phyloP scores from a whole-genome alignment of 345 rosid genomes.

The Melaleuca quinquenervia region DNA sequence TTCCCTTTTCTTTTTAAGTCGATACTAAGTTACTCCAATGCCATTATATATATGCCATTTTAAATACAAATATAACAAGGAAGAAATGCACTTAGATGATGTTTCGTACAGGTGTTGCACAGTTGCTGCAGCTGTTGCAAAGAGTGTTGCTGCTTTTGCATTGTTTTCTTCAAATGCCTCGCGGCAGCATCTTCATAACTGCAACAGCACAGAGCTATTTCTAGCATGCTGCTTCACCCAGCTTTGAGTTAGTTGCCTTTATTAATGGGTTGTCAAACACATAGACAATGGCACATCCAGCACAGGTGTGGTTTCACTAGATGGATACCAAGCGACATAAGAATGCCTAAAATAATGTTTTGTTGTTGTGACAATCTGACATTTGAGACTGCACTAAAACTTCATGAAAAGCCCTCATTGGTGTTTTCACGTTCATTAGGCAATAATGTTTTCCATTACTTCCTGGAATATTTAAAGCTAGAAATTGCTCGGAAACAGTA shows the following conservation, averaged over 20 bases:
- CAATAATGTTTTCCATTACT: slow-evolving; percentile 88
- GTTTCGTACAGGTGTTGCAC: not conserved
- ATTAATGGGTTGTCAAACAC: not conserved
- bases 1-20: not conserved
- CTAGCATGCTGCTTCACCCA: not conserved
- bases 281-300: not conserved
- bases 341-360: not conserved
- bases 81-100: not conserved
- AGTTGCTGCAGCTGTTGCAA: not conserved
- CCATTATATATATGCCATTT: not conserved
- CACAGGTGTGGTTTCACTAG: not conserved
- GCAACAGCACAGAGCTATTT: not conserved
- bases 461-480: slow-evolving; percentile 93
- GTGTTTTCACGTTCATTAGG: slow-evolving; percentile 99
- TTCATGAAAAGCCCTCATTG: slow-evolving; percentile 83
- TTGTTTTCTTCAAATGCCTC: not conserved
- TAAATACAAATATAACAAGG: not conserved
- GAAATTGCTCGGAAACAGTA: slow-evolving; percentile 97
- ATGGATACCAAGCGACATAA: not conserved
- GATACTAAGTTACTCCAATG: not conserved
- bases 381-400: slow-evolving; percentile 88
- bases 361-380: slow-evolving; percentile 46
- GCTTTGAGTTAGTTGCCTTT: not conserved
- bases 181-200: not conserved
- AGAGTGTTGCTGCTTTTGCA: not conserved